phyloP scores from a whole-genome alignment of 352 stramenopile genomes.

The Paralagenidium karlingii region DNA sequence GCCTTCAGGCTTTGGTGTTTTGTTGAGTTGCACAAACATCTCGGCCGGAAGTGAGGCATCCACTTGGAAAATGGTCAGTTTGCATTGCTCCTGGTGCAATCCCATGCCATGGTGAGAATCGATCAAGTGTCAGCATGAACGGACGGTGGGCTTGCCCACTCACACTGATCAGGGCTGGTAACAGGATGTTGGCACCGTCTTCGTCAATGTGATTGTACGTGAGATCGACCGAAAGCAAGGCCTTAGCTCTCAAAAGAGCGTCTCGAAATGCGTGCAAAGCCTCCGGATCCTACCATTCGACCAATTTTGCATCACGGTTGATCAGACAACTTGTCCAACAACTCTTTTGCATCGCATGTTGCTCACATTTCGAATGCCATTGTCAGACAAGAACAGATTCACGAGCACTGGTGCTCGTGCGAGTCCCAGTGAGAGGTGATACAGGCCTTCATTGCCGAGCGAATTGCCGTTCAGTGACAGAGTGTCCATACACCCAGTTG shows the following conservation, averaged over 20 bases:
- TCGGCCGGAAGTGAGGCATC: slow-evolving; percentile 56
- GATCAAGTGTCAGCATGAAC: not conserved
- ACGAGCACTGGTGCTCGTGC: slow-evolving; percentile 34
- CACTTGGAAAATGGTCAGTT: slow-evolving; percentile 61
- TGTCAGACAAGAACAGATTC: slow-evolving; percentile 68
- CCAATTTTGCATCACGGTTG: no score
- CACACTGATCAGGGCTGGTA: slow-evolving; percentile 37
- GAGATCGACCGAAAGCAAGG: slow-evolving; percentile 55
- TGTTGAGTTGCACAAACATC: slow-evolving; percentile 62
- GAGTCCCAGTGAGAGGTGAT: slow-evolving; percentile 58
- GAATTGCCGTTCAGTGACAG: slow-evolving; percentile 55
- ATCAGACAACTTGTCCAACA: no score
- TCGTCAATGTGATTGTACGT: slow-evolving; percentile 68
- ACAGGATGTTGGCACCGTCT: slow-evolving; percentile 38
- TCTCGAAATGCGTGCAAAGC: slow-evolving; percentile 42
- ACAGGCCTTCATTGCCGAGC: slow-evolving; percentile 39
- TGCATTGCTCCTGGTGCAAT: slow-evolving; percentile 27
- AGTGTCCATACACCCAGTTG: slow-evolving; percentile 28
- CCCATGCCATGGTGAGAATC: not conserved
- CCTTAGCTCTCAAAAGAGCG: slow-evolving; percentile 47
- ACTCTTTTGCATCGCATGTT: no score
- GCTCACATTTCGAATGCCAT: slow-evolving; percentile 67
- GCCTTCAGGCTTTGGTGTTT: slow-evolving; percentile 42
- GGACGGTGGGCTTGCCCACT: not conserved
- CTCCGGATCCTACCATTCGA: slow-evolving; percentile 31